These are phyloP conservation scores for Starmerella vaccinii DNA, from an alignment of 805 yeast genomes.

Conservation along the genomic window DNA sequence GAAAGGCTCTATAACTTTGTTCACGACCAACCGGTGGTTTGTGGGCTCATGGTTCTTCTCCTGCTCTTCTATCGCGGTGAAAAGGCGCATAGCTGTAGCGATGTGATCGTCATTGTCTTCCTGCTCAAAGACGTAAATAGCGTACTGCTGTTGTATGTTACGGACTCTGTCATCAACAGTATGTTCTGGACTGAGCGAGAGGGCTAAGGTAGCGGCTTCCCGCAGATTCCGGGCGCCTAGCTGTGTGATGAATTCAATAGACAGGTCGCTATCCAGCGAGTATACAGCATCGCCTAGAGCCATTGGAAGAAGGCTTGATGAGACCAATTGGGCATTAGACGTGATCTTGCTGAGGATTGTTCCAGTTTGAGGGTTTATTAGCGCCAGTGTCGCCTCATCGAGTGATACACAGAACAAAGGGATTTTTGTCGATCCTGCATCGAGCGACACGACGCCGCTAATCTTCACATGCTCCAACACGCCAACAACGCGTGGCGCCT, in stretches of 20 bases:
- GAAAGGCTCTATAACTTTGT: conserved; percentile 3
- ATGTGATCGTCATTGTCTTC: conserved; percentile 6
- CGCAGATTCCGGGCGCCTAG: background rate
- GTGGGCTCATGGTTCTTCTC: conserved; percentile 2
- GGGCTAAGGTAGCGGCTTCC: conserved; percentile 18
- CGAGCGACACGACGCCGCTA: background rate
- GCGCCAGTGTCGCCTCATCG: background rate
- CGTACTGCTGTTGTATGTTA: conserved; percentile 12
- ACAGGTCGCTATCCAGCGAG: background rate
- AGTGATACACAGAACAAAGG: conserved; percentile 4
- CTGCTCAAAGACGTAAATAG: conserved; percentile 7
- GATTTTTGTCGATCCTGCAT: conserved; percentile 3
- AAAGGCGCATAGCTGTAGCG: conserved; percentile 17
- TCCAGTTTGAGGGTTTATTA: conserved; percentile 17
- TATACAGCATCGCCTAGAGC: background rate
- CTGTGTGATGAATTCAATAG: background rate
- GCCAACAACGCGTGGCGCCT: background rate
- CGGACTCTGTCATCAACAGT: conserved; percentile 6
- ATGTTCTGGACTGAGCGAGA: conserved; percentile 5
- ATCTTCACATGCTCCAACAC: background rate
- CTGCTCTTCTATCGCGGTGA: conserved; percentile 16
- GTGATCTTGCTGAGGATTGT: background rate
- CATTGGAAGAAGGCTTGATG: background rate
- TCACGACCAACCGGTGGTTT: conserved; percentile 3
- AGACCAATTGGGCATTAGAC: background rate